A percentile compares a stretch with the other conserved stretches of the same genome.
phyloP scores from a whole-genome alignment of 768 basidiomycete species.

The Cyathus striatus region DNA sequence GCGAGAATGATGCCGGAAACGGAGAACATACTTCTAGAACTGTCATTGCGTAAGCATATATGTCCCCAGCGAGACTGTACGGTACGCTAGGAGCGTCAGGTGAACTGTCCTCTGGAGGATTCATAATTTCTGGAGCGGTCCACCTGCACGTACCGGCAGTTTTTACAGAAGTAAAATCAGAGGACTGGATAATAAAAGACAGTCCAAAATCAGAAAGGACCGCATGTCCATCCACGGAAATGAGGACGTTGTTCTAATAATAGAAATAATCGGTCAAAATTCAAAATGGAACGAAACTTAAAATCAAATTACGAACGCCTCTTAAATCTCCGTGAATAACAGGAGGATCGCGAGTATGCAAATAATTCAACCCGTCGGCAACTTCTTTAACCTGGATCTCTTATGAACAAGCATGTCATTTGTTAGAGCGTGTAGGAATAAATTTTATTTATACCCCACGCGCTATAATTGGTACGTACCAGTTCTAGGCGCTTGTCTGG shows the following conservation, averaged over 20 bases:
- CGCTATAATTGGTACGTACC: too few relatives aligned
- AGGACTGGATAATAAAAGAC: constrained; percentile 12
- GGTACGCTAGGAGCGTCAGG: background rate
- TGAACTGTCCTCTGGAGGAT: constrained; percentile 9
- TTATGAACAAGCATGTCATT: background rate
- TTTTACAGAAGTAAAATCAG: constrained; percentile 16
- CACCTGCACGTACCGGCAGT: constrained; percentile 20
- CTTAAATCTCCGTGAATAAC: too few relatives aligned
- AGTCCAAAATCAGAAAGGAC: constrained; percentile 22
- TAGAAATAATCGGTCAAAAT: too few relatives aligned
- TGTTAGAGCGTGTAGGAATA: too few relatives aligned
- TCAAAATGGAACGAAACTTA: too few relatives aligned
- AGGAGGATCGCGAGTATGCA: background rate
- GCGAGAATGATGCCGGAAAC: background rate
- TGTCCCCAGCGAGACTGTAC: constrained; percentile 12
- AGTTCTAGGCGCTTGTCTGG: too few relatives aligned
- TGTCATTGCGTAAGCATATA: constrained; percentile 22
- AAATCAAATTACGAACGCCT: too few relatives aligned
- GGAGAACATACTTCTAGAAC: constrained; percentile 17
- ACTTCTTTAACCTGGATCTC: background rate
- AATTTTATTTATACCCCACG: too few relatives aligned
- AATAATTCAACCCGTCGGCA: background rate
- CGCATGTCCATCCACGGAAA: constrained; percentile 14
- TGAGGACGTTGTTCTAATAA: constrained; percentile 20
- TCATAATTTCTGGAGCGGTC: constrained; percentile 26